Evolutionary conservation across 1,284 basidiomycete species (phyloP), one percentile per base, ranked within the genome.

Genomic region (Pseudozyma thailandica): DNA sequence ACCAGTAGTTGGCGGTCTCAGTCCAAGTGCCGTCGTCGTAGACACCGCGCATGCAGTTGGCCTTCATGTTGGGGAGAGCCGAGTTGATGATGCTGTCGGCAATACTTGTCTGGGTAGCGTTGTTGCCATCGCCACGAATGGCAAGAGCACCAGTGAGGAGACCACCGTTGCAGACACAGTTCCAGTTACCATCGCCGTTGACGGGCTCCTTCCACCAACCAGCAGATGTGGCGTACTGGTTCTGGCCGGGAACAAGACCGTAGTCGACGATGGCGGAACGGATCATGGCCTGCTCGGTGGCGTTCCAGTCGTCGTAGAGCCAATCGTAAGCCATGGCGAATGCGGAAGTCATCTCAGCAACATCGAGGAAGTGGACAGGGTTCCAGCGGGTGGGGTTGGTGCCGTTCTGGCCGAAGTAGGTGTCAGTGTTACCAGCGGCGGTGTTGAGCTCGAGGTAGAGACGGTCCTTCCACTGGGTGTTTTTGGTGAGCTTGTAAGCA

Each of bases 121-220:
- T n/a, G n/a, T n/a, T 89, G 30, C 55, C 75, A 51, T 82, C 75
- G 46, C 71, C 75, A 18, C 92, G 85, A 78, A 99, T 93, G 42
- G 95, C 94, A 43, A 99, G 89, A 0, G 96, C 88, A 51, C 88
- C 96, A 79, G 97, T 84, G 23, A 92, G 92, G 72, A 98, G 85
- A 65, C 95, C 95, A 56, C 89, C 89, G 84, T 98, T 98, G 86
- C 90, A 93, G 66, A 98, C 92, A 81, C 95, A 98, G 84, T 98
- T 98, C 94, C 94, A 98, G 86, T 98, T 98, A 41, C 95, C 87
- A 77, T 86, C 84, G 64, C 85, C 83, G 25, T 79, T 74, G 15
- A 61, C 48, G 31, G 74, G 66, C 37, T 54, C 77, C 23, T 50
- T 80, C 86, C 86, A 87, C 87, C 87, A 87, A 45, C 81, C 82